Evolutionary conservation across 805 yeast species (phyloP).

Genomic region (Wickerhamomyces tratensis): DNA sequence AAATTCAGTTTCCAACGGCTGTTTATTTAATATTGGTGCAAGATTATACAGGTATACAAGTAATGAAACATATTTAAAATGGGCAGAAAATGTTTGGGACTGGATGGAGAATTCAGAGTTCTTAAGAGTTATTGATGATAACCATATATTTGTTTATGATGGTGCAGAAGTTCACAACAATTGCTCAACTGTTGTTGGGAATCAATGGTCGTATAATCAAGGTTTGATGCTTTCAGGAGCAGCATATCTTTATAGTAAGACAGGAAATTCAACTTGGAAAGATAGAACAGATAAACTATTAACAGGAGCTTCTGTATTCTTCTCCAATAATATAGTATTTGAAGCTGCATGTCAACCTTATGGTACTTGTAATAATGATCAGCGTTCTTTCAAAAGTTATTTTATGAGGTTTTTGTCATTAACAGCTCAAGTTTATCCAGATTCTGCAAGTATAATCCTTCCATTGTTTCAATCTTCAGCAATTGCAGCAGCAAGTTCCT

Average conservation of each 20-base stretch:
- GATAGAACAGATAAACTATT: conserved; percentile 47
- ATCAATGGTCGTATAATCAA: conserved; percentile 83
- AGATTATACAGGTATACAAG: conserved; percentile 77
- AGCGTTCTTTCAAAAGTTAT: conserved; percentile 86
- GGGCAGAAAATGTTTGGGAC: conserved; percentile 69
- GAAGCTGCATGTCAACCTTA: conserved; percentile 78
- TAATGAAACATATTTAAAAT: conserved; percentile 62
- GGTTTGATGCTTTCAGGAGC: conserved; percentile 73
- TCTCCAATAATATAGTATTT: conserved; percentile 48
- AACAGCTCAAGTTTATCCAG: conserved; percentile 66
- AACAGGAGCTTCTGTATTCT: conserved; percentile 46
- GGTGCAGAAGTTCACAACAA: conserved; percentile 52
- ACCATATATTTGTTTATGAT: conserved; percentile 40
- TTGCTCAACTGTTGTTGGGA: conserved; percentile 49
- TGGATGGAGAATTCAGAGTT: conserved; percentile 60
- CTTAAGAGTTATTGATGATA: conserved; percentile 28
- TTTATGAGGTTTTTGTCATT: conserved; percentile 65
- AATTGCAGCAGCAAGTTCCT: conserved; percentile 66
- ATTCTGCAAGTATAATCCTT: conserved; percentile 23
- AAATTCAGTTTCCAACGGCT: conserved; percentile 86
- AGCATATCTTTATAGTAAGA: conserved; percentile 71
- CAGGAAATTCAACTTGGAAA: conserved; percentile 59
- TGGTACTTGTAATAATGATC: conserved; percentile 68
- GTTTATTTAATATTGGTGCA: conserved; percentile 79
- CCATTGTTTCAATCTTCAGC: conserved; percentile 39